Base-by-base conservation (phyloP, 495 filamentous ascomycete species). In the Podospora bellae-mahoneyi region DNA sequence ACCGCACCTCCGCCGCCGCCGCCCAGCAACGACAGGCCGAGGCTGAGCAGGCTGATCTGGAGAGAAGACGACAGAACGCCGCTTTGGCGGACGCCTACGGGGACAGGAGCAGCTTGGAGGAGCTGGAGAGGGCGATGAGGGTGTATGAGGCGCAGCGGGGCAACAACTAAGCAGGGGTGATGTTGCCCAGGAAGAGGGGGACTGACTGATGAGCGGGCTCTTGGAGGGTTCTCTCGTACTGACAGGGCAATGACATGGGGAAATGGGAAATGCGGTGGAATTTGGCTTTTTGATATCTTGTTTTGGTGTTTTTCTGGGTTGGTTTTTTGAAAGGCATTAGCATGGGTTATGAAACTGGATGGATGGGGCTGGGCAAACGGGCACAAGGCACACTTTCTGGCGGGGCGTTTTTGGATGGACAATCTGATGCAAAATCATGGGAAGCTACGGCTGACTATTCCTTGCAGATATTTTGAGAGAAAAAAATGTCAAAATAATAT, bases 61-160 rank as follows among this genome's bases (percentile, higher is more conserved):
- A 72, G 44, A 63, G 75, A 32, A 68, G 72, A 57, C 67, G 72
- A 27, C 72, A 71, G 39, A 71, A 73, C 48, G 71, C 72, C 44
- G 72, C 67, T 10, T 65, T 84, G 62, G 78, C 79, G 78, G 84
- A 88, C 34, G 86, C 87, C 1, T 89, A 88, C 55, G 86, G 86
- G n/a, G 84, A 85, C 66, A 83, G 87, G 64, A 78, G 78, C 5
- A 86, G 81, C 69, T 61, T 88, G 18, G 78, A 83, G 20, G 86
- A 85, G 76, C 76, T 89, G 53, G 84, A 88, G 71, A 78, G 84
- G 7, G 87, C 87, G n/a, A 75, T 89, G 63, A 75, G 79, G n/a
- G 78, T 80, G 6, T 88, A 88, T 63, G 81, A 85, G 63, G 64
- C 68, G 28, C 76, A 74, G 58, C 68, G 69, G 70, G 68, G 74